Base-by-base conservation (phyloP, 1,284 basidiomycete genomes). In the Tilletia caries region DNA sequence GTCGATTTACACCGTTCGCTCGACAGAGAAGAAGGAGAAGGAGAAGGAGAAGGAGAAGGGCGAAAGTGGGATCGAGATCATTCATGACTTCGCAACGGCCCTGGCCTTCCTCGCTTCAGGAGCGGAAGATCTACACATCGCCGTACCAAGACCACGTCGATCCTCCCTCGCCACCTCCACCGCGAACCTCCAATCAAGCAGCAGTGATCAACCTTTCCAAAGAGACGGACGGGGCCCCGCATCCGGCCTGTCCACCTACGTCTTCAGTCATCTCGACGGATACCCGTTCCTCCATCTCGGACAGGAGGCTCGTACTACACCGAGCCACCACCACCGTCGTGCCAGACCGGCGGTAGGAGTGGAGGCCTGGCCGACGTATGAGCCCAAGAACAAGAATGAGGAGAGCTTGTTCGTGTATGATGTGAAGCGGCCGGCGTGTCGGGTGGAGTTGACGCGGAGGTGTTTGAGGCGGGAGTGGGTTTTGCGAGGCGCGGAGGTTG, bases 391-490 rank as follows among this genome's bases (percentile, higher is more conserved):
- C 66, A 32, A 70, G 71, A 68, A 69, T 71, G 18, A 67, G 72
- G 46, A 71, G 41, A 65, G 62, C 1, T 68, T 70, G 75, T 32
- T 48, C 25, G 68, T 71, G 25, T 60, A 37, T 2, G 68, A 71
- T 13, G 70, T 71, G 67, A 65, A 71, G 13, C 66, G 68, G 8
- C n/a, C 70, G 1, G 71, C 71, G 2, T 76, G 75, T 67, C 33
- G 69, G 48, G 62, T 76, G 1, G 64, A 75, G 6, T 41, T 75
- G 18, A 68, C 68, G n/a, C 10, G 2, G 37, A 58, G 54, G 33
- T 76, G 75, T 43, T 34, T 76, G 15, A n/a, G 71, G 6, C 15
- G 13, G 44, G 67, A 65, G 1, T 73, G 71, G 15, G 10, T 15
- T 1, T 2, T 18, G 8, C 13, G 4, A 10, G 54, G 29, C 20